Base-by-base conservation (phyloP, 768 basidiomycete species). In the Lactifluus echinatus region DNA sequence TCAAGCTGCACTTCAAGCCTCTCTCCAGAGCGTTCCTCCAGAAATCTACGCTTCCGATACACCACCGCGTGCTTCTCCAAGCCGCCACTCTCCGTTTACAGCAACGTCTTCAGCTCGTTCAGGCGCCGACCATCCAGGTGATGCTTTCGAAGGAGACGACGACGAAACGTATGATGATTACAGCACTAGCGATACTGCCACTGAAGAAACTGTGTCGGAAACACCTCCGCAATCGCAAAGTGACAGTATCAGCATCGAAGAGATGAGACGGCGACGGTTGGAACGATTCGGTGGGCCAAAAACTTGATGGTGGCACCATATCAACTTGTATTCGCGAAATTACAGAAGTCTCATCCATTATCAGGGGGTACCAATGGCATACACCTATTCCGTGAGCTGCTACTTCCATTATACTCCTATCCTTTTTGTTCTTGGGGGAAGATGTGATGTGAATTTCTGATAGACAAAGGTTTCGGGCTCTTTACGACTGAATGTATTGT, bases 1-100 rank as follows among this genome's bases (percentile, higher is more conserved):
- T 45, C 93, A 94, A 70, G 92, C 91, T 11, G 93, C 93, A 4
- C 74, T 95, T 47, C 83, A 75, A 66, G 93, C 90, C 2, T 93
- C 91, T 36, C 73, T 94, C 60, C 85, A 87, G 66, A 73, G 73
- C 40, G 68, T 82, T 21, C 83, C 87, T 1, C 69, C 71, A 39
- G 84, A 76, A 29, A 84, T 74, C 72, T 60, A 61, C 24, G 50
- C 72, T 12, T 72, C 72, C 19, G 51, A 63, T n/a, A 49, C 61
- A n/a, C 63, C 65, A n/a, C 51, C 61, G 54, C 61, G 29, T 39
- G 21, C 34, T 15, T 63, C 66, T 23, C 62, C 37, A n/a, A 15
- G 34, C 19, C 54, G 46, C 12, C 47, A 44, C 26, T 55, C 56
- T 33, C 33, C 57, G 19, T 57, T 59, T 19, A 29, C 55, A 26